Base-by-base conservation (phyloP, 1,139 yeast species). In the Wickerhamiella pararugosa region DNA sequence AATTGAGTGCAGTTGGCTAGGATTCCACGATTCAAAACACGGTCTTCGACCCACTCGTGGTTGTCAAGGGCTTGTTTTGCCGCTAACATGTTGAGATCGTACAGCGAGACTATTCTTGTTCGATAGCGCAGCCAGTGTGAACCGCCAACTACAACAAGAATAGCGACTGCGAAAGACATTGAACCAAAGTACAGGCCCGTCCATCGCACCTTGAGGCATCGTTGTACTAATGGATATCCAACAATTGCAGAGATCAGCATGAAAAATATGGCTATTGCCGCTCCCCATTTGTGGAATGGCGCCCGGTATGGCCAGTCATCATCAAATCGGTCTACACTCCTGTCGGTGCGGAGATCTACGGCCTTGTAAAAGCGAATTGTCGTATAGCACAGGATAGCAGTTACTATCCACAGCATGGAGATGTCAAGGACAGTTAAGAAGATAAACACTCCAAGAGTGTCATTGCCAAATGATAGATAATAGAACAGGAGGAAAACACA, bases 31-130 rank as follows among this genome's bases (percentile, higher is more conserved):
- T 45, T 44, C 40, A 58, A 60, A 7, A 59, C 59, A 11, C 65
- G 54, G 45, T 61, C 65, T 41, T 61, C 65, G 9, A 48, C 58
- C 65, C 65, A 61, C 34, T 53, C 64, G 29, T 58, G 55, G n/a
- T 55, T 50, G 40, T 63, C 67, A 53, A 63, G 57, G 36, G 80
- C 92, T 40, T 86, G 70, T 53, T 93, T 67, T 1, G 92, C 93
- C 0, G 82, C 70, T 55, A 80, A 93, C 50, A 79, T 67, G 57
- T 83, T 93, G 45, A 83, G 59, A 26, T 77, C 74, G 47, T 76
- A 82, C 40, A 81, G 61, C 43, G 81, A 71, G 25, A 71, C 75
- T 9, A 72, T 51, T 44, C 52, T 52, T 1, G 83, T 71, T 9
- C 79, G 71, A 49, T 71, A 69, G 11, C 72, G 53, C 4, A 72